Percentiles rank a stretch among this genome's conserved stretches.
Evolutionary conservation across 2,329 filamentous ascomycete genomes (phyloP).

Genomic region (Aspergillus pseudoglaucus): DNA sequence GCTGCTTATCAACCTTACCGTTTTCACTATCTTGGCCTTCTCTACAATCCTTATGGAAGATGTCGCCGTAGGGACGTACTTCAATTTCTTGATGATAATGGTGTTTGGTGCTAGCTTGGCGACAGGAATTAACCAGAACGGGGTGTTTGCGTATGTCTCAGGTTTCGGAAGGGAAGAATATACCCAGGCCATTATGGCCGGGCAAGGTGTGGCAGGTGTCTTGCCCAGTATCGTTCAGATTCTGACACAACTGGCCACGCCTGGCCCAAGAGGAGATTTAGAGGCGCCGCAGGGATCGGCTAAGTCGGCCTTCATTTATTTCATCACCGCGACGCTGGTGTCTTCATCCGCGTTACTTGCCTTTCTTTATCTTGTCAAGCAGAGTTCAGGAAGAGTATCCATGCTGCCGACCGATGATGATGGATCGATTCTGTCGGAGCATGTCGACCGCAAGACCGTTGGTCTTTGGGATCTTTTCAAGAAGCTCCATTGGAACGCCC

Average conservation of each 20-base stretch:
- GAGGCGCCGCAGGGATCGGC: slow-evolving; percentile 43
- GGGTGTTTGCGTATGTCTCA: slow-evolving; percentile 83
- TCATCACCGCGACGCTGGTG: slow-evolving; percentile 75
- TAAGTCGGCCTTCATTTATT: slow-evolving; percentile 80
- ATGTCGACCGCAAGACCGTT: slow-evolving; percentile 39
- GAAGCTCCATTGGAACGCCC: slow-evolving; percentile 72
- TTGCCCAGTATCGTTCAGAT: slow-evolving; percentile 85
- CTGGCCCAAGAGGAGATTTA: slow-evolving; percentile 35
- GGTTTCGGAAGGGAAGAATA: slow-evolving; percentile 82
- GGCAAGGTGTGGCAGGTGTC: slow-evolving; percentile 87
- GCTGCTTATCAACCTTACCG: slow-evolving; percentile 66
- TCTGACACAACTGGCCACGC: slow-evolving; percentile 65
- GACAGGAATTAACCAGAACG: slow-evolving; percentile 84
- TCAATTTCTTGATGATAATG: slow-evolving; percentile 74
- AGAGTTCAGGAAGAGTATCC: slow-evolving; percentile 20
- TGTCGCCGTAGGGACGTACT: slow-evolving; percentile 60
- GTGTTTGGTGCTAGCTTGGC: slow-evolving; percentile 74
- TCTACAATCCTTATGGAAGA: slow-evolving; percentile 66
- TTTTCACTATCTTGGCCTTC: slow-evolving; percentile 71
- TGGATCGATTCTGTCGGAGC: slow-evolving; percentile 7
- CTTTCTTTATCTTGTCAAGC: slow-evolving; percentile 65
- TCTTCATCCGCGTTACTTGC: slow-evolving; percentile 64
- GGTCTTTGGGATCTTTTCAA: slow-evolving; percentile 61
- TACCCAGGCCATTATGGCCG: slow-evolving; percentile 92
- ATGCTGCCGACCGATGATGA: slow-evolving; percentile 10